Base-by-base conservation (phyloP, 148 eudicot genomes). In the Silene latifolia region DNA sequence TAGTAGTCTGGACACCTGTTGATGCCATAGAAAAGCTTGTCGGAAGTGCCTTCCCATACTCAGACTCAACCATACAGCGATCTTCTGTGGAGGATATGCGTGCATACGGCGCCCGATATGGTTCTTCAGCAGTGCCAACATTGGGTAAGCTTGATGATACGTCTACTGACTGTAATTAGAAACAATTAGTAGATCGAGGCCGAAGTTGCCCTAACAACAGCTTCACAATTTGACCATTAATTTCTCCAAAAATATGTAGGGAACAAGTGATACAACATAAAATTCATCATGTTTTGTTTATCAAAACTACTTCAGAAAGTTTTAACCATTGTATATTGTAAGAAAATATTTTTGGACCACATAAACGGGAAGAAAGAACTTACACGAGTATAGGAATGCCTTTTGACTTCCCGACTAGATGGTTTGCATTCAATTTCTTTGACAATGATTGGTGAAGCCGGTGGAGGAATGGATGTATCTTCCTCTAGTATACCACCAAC, bases 91-190 rank as follows among this genome's bases (percentile, higher is more conserved):
- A 90, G 72, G 99, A 92, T 76, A 81, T 75, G 29, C 94, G 89
- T 27, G 97, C 99, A 79, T 86, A 80, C 63, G 99, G 97, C n/a
- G 94, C 90, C 59, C 84, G 84, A 77, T 88, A 87, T 27, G 91
- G 85, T 74, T 85, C 80, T 79, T 78, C 85, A 72, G 77, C 57
- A 35, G 76, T 48, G 44, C 62, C 69, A 29, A 48, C 47, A 24
- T 42, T 69, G 65, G 88, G 75, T 60, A 67, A 44, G 54, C 78
- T 71, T 10, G 81, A 77, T 17, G 79, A 67, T 74, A 72, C 79
- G 74, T 82, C 83, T 63, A 82, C 87, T 9, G 72, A 84, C 97
- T 88, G 85, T 59, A 24, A 32, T 32, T 32, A 32, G 35, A 32
- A 32, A 32, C 35, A 32, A 32, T 32, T 32, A 32, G 35, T 32